phyloP scores from a whole-genome alignment of 2,329 filamentous ascomycete species.

The Myriosclerotinia duriaeana region DNA sequence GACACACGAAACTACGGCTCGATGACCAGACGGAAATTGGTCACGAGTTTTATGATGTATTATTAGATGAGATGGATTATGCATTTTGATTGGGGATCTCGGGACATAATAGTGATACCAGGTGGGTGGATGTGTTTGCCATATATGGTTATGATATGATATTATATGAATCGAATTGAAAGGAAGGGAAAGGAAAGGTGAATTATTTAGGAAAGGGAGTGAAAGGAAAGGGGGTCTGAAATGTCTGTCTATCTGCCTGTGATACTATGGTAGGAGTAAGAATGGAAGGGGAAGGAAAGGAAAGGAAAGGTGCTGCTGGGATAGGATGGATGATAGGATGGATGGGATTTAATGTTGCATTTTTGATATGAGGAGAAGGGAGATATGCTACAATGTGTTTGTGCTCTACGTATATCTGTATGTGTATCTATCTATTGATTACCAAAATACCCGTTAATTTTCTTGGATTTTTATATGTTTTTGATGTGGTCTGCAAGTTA shows the following conservation, averaged over 20 bases:
- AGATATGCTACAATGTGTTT: slow-evolving; percentile 12
- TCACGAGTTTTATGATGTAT: slow-evolving; percentile 11
- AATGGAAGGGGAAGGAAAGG: neutral
- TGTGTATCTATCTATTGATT: neutral
- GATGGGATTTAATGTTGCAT: slow-evolving; percentile 14
- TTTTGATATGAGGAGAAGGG: neutral
- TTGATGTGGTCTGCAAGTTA: neutral
- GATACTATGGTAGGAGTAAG: slow-evolving; percentile 3
- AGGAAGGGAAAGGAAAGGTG: slow-evolving; percentile 8
- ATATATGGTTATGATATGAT: slow-evolving; percentile 13
- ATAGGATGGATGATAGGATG: slow-evolving; percentile 2
- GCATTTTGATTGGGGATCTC: slow-evolving; percentile 2
- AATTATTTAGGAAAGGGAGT: slow-evolving; percentile 10
- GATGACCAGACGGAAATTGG: neutral
- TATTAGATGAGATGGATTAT: slow-evolving; percentile 9
- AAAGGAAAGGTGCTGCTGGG: neutral
- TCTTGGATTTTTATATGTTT: neutral
- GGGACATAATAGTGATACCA: slow-evolving; percentile 17
- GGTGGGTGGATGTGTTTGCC: slow-evolving; percentile 15
- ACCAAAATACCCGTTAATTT: neutral
- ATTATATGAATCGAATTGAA: slow-evolving; percentile 11
- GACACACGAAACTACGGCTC: slow-evolving; percentile 3
- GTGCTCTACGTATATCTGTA: neutral
- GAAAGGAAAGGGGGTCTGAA: slow-evolving; percentile 2
- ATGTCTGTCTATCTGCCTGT: neutral